Evolutionary conservation across 768 basidiomycete genomes (phyloP), one percentile per base, ranked within the genome.

Genomic region (Crucibulum laeve): DNA sequence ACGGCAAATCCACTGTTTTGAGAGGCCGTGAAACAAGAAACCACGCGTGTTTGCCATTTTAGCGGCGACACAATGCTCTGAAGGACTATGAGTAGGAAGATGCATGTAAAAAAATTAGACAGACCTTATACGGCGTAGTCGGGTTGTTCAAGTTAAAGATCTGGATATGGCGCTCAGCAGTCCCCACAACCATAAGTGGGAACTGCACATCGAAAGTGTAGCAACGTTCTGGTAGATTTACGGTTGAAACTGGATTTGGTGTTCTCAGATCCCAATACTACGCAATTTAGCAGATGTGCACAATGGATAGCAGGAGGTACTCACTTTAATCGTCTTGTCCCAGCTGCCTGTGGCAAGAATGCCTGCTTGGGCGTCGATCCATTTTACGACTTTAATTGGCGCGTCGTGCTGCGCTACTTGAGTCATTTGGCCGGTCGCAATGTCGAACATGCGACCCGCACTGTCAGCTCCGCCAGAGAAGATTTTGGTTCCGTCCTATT

Each of bases 401-500:
- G 84, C 89, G 60, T 96, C 92, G 49, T 97, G 93, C 48, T 86
- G 87, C 15, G 90, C 92, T 38, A 96, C 84, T 59, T 94, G 91
- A 3, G 76, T 73, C 1, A 83, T 58, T 58, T 86, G 84, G 1
- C 90, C 91, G 1, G 91, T 92, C 15, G 79, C 73, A 32, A 94
- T 74, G 61, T 98, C 95, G 63, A 84, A 94, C 80, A 91, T 86
- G 46, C 91, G 82, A n/a, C 80, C 95, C 0, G 90, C 87, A 61
- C 97, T 96, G 70, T 99, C 95, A 5, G 89, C 89, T 38, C 95
- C 94, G 4, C 87, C 91, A 10, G 93, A 96, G 51, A 96, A 80
- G 26, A 94, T 73, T 68, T 92, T 91, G 55, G 79, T 85, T 15
- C 94, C 94, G 44, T 92, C 88, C 92, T 95, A 51, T 24, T 49